phyloP scores from a whole-genome alignment of 805 yeast genomes.

The Saccharomyces jurei region DNA sequence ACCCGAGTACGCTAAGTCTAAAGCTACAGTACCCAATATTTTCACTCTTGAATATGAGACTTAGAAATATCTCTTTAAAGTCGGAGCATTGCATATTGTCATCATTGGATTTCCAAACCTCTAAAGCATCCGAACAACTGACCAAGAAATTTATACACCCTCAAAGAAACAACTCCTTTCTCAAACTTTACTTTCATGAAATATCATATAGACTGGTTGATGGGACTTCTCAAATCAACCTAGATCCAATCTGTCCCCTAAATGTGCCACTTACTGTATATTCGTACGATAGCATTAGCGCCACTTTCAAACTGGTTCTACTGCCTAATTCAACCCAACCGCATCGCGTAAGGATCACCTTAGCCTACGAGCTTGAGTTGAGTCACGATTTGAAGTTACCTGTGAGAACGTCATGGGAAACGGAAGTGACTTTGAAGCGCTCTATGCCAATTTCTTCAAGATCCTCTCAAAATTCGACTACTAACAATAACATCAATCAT shows the following conservation, averaged over 20 bases:
- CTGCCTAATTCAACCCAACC: conserved; percentile 8
- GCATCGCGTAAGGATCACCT: conserved; percentile 21
- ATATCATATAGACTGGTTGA: conserved; percentile 18
- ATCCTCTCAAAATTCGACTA: background rate
- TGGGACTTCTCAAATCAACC: conserved; percentile 10
- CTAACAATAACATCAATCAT: background rate
- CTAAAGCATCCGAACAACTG: conserved; percentile 19
- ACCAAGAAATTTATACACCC: conserved; percentile 4
- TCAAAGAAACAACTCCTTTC: background rate
- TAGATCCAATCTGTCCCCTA: conserved; percentile 20
- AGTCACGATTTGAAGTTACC: conserved; percentile 6
- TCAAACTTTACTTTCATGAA: conserved; percentile 10
- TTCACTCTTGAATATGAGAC: conserved; percentile 26
- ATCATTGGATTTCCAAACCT: conserved; percentile 28
- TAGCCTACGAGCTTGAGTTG: conserved; percentile 12
- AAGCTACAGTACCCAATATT: conserved; percentile 23
- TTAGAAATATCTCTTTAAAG: conserved; percentile 21
- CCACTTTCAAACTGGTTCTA: conserved; percentile 23
- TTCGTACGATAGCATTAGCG: conserved; percentile 22
- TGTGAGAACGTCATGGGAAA: conserved; percentile 26
- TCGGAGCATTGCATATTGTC: conserved; percentile 20
- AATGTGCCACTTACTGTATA: conserved; percentile 16
- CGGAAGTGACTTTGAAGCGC: conserved; percentile 25
- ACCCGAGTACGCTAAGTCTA: background rate
- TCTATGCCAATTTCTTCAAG: conserved; percentile 8